Base-by-base conservation (phyloP, 225 moss, liverwort and hornwort species). In the Marchantia polymorpha region DNA sequence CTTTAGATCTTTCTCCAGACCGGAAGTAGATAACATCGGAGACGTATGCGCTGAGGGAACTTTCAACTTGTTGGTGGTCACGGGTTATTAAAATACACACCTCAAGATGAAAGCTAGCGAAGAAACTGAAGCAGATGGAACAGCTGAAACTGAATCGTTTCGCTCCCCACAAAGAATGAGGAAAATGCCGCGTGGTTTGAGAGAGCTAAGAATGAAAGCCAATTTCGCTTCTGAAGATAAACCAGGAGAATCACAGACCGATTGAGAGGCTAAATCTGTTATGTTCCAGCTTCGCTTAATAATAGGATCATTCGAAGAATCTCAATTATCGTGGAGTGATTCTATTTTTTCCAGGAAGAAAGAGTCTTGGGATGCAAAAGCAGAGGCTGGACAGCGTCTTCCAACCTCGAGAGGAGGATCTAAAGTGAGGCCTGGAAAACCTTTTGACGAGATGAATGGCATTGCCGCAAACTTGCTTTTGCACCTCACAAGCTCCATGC, bases 401-500 rank as follows among this genome's bases (percentile, higher is more conserved):
- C 47, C 49, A 9, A 12, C 25, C 27, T 22, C 56, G 0, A 56
- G 11, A 71, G 49, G 17, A 39, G 71, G 78, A 61, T 27, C 10
- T 29, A 74, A 69, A 80, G 46, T 22, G 27, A 86, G 76, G 77
- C 26, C 86, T 77, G 85, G 82, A 58, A 91, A 92, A 53, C 94
- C 94, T 53, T 97, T 92, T 73, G 93, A 94, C 76, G 83, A 89
- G 82, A 94, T 94, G 93, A 97, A 97, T 86, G 85, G 86, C 67
- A 88, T 94, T 75, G 89, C 84, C 30, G 90, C 92, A 30, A 92
- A 92, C 70, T 82, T 97, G 23, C 84, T 97, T 52, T 88, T 97
- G 51, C 89, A 97, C 81, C 81, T 97, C 65, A 97, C 96, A 66
- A 97, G 96, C 71, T 97, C 96, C 25, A 89, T 93, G 90, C 89